Evolutionary conservation across 148 eudicot genomes (phyloP).

Genomic region (Chenopodium berlandieri): DNA sequence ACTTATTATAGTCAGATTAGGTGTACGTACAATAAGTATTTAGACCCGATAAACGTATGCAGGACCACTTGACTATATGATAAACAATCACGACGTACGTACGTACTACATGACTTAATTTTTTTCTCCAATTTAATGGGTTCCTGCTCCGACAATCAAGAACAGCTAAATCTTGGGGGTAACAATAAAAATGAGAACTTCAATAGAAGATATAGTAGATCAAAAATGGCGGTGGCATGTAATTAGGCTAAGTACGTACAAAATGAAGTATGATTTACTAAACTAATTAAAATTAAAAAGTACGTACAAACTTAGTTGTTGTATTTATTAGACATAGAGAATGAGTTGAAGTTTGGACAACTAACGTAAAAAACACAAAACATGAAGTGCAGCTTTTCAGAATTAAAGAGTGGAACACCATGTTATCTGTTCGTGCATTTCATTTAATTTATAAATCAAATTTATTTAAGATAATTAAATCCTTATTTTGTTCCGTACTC

Average conservation of each 20-base stretch:
- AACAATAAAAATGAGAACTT: background rate
- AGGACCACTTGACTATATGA: no score
- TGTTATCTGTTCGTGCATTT: slow-evolving; percentile 23
- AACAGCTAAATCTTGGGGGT: slow-evolving; percentile 35
- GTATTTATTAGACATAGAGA: background rate
- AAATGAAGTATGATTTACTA: slow-evolving; percentile 1
- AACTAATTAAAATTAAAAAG: background rate
- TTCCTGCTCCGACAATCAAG: slow-evolving; percentile 32
- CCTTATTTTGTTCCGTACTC: background rate
- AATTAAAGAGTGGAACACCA: slow-evolving; percentile 2
- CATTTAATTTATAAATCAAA: no score
- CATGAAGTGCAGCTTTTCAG: slow-evolving; percentile 22
- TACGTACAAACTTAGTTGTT: background rate
- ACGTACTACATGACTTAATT: background rate
- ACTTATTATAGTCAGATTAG: no score
- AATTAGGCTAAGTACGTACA: slow-evolving; percentile 22
- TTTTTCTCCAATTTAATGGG: slow-evolving; percentile 1
- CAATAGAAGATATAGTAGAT: background rate
- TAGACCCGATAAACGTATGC: no score
- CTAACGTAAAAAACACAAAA: slow-evolving; percentile 14
- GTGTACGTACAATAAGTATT: no score
- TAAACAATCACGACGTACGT: background rate
- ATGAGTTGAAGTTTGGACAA: slow-evolving; percentile 14
- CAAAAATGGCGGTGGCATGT: slow-evolving; percentile 31
- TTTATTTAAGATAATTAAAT: no score